Evolutionary conservation across 306 rosid genomes (phyloP), one percentile per base, ranked within the genome.

Genomic region (Castanea crenata): DNA sequence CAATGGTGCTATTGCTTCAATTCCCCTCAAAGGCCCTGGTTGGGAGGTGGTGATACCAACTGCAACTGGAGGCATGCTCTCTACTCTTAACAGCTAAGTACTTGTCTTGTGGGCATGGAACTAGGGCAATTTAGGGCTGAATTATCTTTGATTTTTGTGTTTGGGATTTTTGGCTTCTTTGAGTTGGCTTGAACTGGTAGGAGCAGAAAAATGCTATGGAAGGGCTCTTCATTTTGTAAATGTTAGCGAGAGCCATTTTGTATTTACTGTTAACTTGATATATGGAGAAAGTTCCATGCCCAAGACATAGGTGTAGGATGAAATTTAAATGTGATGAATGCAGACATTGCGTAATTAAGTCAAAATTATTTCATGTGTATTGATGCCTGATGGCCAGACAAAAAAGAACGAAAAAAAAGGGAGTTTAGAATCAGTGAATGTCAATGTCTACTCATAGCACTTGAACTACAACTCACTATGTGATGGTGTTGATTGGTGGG

Each of bases 21-120:
- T 79, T 78, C 89, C 98, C 10, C 86, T 85, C 13, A 88, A 87
- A 77, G 99, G 99, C n/a, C 98, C 97, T 68, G 99, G 99, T 54
- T 96, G 99, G 99, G 97, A 96, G 82, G 98, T 96, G 81, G 99
- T 96, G 82, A 74, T 90, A 68, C 90, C 99, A 15, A 81, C 90
- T 27, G 88, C 91, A 0, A 79, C 87, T 35, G 99, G 96, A 27
- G 90, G 92, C 80, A 79, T 95, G 92, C 99, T 96, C 35, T 91
- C 99, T 61, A 88, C 97, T 38, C 97, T 96, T 6, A 90, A 88
- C 81, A 88, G 93, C 49, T 96, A 78, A 83, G 56, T 34, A 35
- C 23, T 69, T 56, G 63, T 49, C 13, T 19, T 52, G 51, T 62
- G 23, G 68, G 57, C 59, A 29, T 46, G 57, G 55, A 70, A 71